Evolutionary conservation across 2,329 filamentous ascomycete genomes (phyloP), one percentile per base, ranked within the genome.

Genomic region (Lomentospora prolificans): DNA sequence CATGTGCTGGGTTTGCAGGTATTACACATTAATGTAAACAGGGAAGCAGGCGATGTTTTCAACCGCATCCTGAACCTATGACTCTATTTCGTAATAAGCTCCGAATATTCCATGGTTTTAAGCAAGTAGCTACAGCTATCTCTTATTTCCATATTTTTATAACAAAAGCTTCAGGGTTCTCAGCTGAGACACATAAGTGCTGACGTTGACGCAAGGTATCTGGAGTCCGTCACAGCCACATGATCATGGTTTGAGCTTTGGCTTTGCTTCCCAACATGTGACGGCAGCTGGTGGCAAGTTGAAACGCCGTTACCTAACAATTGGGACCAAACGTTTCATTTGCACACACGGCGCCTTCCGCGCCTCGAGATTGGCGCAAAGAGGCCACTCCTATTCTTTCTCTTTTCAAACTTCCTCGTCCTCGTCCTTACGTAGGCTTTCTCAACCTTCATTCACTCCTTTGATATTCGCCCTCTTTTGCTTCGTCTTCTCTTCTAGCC

Each of bases 401-500:
- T 27, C 44, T 17, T 48, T 48, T 48, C 17, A 48, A 12, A 33
- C 30, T 33, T 6, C 30, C 30, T 33, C n/a, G n/a, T 33, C 12
- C 30, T 33, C 30, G 7, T 33, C 22, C 17, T 48, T 48, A 25
- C 44, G 44, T 22, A 48, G 7, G 22, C 44, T 25, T 25, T 17
- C 44, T 48, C 24, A 17, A 22, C 19, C 44, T 22, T 48, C 44
- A 7, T 25, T 8, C 24, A 19, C 22, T 48, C 44, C 17, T 25
- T 48, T 19, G 17, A 22, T 7, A 33, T 48, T 48, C 44, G 17
- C 44, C 22, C 44, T 25, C 44, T 48, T 48, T 48, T 48, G 24
- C 9, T 48, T 22, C 44, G 22, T 48, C 44, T 48, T 48, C 44
- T 10, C n/a, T 48, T 48, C 44, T 48, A 48, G 44, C 44, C 44